Base-by-base conservation (phyloP, 2,329 filamentous ascomycete species). In the Coniochaeta sp. region DNA sequence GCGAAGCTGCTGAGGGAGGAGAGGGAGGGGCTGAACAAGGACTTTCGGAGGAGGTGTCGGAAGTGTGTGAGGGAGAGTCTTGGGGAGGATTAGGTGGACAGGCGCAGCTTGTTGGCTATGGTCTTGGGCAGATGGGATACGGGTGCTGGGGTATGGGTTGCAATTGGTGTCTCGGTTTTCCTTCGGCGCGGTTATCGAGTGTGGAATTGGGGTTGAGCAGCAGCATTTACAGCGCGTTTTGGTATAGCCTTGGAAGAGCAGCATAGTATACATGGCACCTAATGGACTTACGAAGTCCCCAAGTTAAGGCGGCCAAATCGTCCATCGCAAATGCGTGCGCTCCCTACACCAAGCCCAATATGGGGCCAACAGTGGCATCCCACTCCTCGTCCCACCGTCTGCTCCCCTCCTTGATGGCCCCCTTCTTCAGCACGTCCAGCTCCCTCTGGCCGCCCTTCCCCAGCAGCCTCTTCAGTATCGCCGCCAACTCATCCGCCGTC, bases 341-440 rank as follows among this genome's bases (percentile, higher is more conserved):
- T 22, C 58, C 19, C 57, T 68, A 67, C 2, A 71, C 68, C 30
- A 84, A 68, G 1, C 81, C 86, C 58, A 97, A 81, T 4, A 96
- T 74, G 55, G 81, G 83, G 12, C 89, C 91, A 8, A 93, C 89
- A 52, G 96, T 87, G 10, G 84, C 81, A 77, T 96, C 86, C 95
- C 95, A 99, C 71, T 97, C 92, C 65, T 92, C 89, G 67, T 96
- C 89, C 95, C 95, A 99, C 54, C 93, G 82, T 60, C 88, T 79
- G 50, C 79, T 79, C 38, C 91, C 91, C 72, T 98, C 93, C 63
- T 81, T 77, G 32, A 86, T 72, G 1, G 93, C 93, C 0, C 93
- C 92, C 44, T 77, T 70, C 67, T 85, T 89, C 66, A 96, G 72
- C 3, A 47, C 74, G 38, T 76, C 76, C 44, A 97, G 74, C 67